Base-by-base conservation (phyloP, 116 monocot genomes). In the Dioscorea cayenensis region DNA sequence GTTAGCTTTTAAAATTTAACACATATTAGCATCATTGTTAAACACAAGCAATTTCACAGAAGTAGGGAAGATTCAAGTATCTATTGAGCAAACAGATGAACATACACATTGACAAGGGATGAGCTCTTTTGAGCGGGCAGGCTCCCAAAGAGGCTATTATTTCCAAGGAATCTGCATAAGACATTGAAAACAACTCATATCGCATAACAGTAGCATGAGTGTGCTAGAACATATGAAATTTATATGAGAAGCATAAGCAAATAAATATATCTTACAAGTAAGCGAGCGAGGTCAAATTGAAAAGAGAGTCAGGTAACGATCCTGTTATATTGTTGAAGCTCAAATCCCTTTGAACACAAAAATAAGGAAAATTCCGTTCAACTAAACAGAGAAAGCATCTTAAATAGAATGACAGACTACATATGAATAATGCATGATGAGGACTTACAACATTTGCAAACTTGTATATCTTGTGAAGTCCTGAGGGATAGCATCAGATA, bases 321-420 rank as follows among this genome's bases (percentile, higher is more conserved):
- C 92, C 95, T 20, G 85, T 92, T 55, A 95, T 72, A 70, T 92
- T 95, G 83, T 95, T 92, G 77, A 95, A 95, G 82, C 96, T 92
- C 77, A 96, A 79, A 81, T 96, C 96, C 80, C 96, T 96, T 70
- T 22, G 71, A 36, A 27, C 66, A 28, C 23, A 48, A 72, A 36
- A 72, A 36, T 52, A 37, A 13, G 28, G 67, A 22, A 62, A 51
- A 62, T 7, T 62, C 7, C 4, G 6, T 43, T 12, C 3, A 13
- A 37, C n/a, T 11, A 36, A 66, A 37, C 29, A 62, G 21, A 35
- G 17, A 1, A 28, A 38, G 14, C n/a, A 76, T 36, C 14, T n/a
- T 5, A 35, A 37, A 32, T 19, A 13, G 18, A 17, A 6, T 49
- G n/a, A 7, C 14, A 68, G 25, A 4, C 17, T 67, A 37, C n/a